Evolutionary conservation across 306 rosid genomes (phyloP), one percentile per base, ranked within the genome.

Genomic region (Biancaea sappan): DNA sequence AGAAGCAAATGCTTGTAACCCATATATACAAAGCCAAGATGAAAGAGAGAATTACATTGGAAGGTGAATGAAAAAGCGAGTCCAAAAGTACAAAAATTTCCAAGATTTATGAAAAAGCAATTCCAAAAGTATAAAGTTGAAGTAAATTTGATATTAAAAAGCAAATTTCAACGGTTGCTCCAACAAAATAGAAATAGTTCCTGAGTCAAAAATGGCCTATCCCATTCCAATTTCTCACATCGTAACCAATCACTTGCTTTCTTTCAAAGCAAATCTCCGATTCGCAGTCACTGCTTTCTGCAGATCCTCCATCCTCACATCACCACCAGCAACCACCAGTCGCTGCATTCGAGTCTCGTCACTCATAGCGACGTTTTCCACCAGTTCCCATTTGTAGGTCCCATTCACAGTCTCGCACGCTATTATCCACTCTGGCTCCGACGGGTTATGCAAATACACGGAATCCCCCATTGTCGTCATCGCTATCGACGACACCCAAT

Each of bases 281-380:
- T 48, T 60, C 71, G 61, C 58, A 2, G 66, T 43, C 32, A 64
- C 18, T 46, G 84, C 86, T 11, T 16, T 69, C 18, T 70, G 84
- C 83, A 93, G 59, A 71, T 84, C 88, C 35, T 59, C 66, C 65
- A 91, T 28, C 1, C 80, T 57, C 12, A 90, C 86, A 1, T 78
- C 66, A 4, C 86, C 84, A 51, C 87, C 85, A n/a, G 81, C 77
- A 21, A 86, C 67, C 80, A 91, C 86, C 76, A 89, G 22, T 57
- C 83, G 85, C 66, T 71, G 81, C 16, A 81, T 64, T 21, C 80
- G 56, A 2, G 15, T 54, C 21, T 13, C 25, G 1, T 79, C 89
- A 18, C 74, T 29, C 24, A 71, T 59, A 2, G 69, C 88, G 4
- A 26, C 77, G 37, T 85, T 89, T 32, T 35, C 37, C 5, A 89